A percentile compares a stretch with the other conserved stretches of the same genome.
Evolutionary conservation across 306 rosid genomes (phyloP).

Genomic region (Chamaecrista fasciculata): DNA sequence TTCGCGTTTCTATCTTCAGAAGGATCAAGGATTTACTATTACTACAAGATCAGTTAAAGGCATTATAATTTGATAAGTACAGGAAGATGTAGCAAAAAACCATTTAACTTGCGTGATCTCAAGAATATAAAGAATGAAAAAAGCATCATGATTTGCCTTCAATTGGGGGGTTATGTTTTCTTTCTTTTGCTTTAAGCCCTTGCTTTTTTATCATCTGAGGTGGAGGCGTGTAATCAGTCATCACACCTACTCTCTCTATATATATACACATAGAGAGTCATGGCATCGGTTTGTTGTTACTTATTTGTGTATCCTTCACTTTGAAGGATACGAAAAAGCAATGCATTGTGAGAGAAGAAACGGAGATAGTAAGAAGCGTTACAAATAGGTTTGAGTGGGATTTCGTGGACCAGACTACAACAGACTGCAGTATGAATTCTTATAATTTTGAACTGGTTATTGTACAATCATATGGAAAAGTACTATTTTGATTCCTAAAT

Average conservation of each 20-base stretch:
- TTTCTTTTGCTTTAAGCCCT: not conserved
- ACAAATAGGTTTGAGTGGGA: not conserved
- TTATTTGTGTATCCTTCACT: not conserved
- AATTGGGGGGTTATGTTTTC: not conserved
- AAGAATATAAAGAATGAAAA: not conserved
- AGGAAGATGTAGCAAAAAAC: not conserved
- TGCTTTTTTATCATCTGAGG: not conserved
- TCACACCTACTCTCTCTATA: not conserved
- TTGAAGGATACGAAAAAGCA: too few species aligned
- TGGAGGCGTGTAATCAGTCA: not conserved
- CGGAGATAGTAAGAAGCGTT: not conserved
- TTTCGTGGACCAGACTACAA: not conserved
- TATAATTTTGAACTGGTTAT: too few species aligned
- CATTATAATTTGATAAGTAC: not conserved
- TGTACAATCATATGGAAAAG: too few species aligned
- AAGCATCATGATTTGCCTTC: not conserved
- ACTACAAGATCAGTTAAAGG: not conserved
- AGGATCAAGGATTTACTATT: not conserved
- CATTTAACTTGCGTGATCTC: not conserved
- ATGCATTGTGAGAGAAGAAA: too few species aligned
- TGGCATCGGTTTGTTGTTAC: not conserved
- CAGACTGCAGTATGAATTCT: too few species aligned
- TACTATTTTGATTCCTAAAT: too few species aligned
- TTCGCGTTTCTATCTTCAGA: not conserved
- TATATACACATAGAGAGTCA: not conserved